Base-by-base conservation (phyloP, 2,329 filamentous ascomycete species). In the Alternaria brassicicola region DNA sequence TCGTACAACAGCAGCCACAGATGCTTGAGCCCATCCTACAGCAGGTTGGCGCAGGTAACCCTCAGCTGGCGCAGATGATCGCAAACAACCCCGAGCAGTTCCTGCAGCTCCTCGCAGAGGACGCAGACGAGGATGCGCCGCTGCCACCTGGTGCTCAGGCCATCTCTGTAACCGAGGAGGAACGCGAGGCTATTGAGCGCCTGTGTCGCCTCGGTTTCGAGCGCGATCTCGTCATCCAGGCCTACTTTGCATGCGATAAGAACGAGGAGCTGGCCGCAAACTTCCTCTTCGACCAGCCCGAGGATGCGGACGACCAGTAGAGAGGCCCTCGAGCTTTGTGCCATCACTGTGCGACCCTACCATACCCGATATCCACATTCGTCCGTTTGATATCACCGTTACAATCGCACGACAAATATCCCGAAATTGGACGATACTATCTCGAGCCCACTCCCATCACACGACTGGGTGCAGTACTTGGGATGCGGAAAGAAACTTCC, bases 221-320 rank as follows among this genome's bases (percentile, higher is more conserved):
- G 70, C 89, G 93, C 59, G 93, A 98, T 69, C 87, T 93, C 69
- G 95, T 95, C 50, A 97, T 98, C 67, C 94, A 99, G 81, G 95
- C 95, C 25, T 99, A 98, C 81, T 99, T 99, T 76, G 95, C 95
- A 31, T 99, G 95, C 79, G 95, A 99, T 80, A 99, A 98, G 86
- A 98, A 99, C 78, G 95, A 99, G 81, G 95, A 99, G 80, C 85
- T 99, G 50, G 95, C 95, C 0, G 95, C 95, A 64, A 99, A 99
- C 81, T 98, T 97, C 79, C 84, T 99, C 59, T 99, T 99, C 75
- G 95, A 99, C 71, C 93, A 98, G 80, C 93, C 93, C 9, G 93
- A 96, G 61, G 93, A 97, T 46, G 89, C 91, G 33, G 88, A 90
- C 57, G 80, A 82, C 49, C 72, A 78, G 69, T 78, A 71, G 60